phyloP scores from a whole-genome alignment of 2,329 filamentous ascomycete species.

The Colletotrichum caudatum region DNA sequence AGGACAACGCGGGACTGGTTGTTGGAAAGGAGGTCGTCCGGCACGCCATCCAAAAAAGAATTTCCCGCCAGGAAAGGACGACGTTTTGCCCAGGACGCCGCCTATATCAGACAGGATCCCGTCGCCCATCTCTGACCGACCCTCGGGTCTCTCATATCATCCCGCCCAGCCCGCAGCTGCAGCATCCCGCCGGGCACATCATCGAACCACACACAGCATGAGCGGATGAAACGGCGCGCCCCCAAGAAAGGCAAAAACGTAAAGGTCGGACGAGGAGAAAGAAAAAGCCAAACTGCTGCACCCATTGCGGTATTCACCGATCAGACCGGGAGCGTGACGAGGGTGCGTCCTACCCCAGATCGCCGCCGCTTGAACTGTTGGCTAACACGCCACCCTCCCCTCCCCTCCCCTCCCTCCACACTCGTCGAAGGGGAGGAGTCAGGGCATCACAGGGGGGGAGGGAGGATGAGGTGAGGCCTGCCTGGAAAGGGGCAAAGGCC shows the following conservation, averaged over 20 bases:
- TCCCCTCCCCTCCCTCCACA: background rate
- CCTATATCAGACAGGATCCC: constrained; percentile 34
- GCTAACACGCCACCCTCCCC: background rate
- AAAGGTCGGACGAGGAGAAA: background rate
- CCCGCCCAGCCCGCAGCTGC: background rate
- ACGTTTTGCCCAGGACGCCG: background rate
- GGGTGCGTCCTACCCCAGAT: background rate
- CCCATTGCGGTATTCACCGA: too few species aligned
- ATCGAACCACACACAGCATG: constrained; percentile 15
- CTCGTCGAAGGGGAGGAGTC: background rate
- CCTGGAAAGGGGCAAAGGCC: background rate
- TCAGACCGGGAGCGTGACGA: background rate
- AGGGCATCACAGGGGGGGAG: background rate
- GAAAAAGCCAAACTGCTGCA: constrained; percentile 3
- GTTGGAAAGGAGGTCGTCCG: constrained; percentile 11
- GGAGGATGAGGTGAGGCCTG: background rate
- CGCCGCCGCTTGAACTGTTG: background rate
- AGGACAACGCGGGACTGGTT: background rate
- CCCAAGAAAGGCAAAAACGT: constrained; percentile 20
- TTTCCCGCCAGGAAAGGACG: background rate
- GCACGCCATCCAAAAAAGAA: constrained; percentile 26
- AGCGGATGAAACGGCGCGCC: constrained; percentile 27
- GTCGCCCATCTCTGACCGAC: background rate
- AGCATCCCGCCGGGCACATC: background rate
- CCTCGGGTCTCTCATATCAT: constrained; percentile 2